These are phyloP conservation scores for Candida khao-thaluensis DNA, from an alignment of 805 yeast genomes.

Conservation along the genomic window DNA sequence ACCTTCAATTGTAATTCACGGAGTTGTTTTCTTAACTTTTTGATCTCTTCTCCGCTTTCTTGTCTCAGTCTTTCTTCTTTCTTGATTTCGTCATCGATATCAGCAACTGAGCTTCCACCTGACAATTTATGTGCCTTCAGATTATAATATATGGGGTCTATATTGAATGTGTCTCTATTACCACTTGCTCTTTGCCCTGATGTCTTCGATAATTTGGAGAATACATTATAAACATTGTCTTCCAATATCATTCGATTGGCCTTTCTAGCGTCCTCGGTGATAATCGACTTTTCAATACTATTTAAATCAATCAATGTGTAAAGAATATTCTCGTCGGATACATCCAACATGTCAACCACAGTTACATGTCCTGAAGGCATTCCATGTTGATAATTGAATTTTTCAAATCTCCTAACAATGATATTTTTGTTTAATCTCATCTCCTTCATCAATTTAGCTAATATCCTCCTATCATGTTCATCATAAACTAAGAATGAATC, in stretches of 20 bases:
- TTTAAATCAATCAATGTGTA: slow-evolving; percentile 64
- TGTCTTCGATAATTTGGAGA: slow-evolving; percentile 41
- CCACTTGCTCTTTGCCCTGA: slow-evolving; percentile 47
- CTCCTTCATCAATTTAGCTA: slow-evolving; percentile 28
- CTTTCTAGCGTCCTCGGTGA: slow-evolving; percentile 49
- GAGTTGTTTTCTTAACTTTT: slow-evolving; percentile 12
- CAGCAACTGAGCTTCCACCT: slow-evolving; percentile 1
- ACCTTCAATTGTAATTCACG: slow-evolving; percentile 10
- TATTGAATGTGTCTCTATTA: slow-evolving; percentile 41
- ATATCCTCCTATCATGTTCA: slow-evolving; percentile 52
- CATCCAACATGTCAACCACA: slow-evolving; percentile 58
- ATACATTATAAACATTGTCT: slow-evolving; percentile 42
- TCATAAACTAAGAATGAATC: slow-evolving; percentile 68
- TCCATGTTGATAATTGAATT: slow-evolving; percentile 50
- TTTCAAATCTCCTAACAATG: slow-evolving; percentile 53
- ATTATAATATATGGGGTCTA: slow-evolving; percentile 54
- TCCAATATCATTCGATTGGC: slow-evolving; percentile 44
- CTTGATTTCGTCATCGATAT: slow-evolving; percentile 8
- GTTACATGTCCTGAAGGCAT: slow-evolving; percentile 47
- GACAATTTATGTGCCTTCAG: slow-evolving; percentile 10
- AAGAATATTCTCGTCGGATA: slow-evolving; percentile 53
- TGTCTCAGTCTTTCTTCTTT: background rate
- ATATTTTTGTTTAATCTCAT: slow-evolving; percentile 36
- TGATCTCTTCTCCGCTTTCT: background rate
- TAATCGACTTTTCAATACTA: slow-evolving; percentile 55